A percentile compares a stretch with the other conserved stretches of the same genome.
Conservation (phyloP, 2,329 filamentous ascomycete species). For the Teratosphaeria gauchensis region DNA sequence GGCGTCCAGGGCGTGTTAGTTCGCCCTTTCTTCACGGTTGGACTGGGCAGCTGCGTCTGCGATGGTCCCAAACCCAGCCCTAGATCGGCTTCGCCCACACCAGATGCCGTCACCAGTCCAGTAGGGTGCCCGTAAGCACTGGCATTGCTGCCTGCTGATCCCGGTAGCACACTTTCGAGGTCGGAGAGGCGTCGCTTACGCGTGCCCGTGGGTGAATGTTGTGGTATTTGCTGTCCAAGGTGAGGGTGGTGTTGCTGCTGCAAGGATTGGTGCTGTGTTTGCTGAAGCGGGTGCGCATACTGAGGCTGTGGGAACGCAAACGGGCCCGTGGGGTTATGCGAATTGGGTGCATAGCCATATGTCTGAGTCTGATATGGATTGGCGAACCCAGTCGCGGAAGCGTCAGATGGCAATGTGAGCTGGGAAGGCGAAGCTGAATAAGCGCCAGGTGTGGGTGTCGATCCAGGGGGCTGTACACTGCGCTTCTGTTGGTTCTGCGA, state of each 20-base stretch:
- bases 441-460: conserved; percentile 17
- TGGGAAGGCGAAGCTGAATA: conserved; percentile 31
- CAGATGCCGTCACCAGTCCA: conserved; percentile 15
- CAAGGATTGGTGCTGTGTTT: conserved; percentile 25
- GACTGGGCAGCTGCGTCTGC: conserved; percentile 23
- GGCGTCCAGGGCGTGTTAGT: conserved; percentile 99
- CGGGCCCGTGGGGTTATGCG: conserved; percentile 20
- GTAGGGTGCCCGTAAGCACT: conserved; percentile 19
- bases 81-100: conserved; percentile 8
- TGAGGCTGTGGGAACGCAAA: conserved; percentile 19
- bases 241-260: conserved; percentile 23
- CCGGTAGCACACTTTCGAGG: conserved; percentile 17
- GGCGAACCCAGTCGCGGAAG: conserved; percentile 12
- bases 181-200: conserved; percentile 30
- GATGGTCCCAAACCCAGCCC: conserved; percentile 17
- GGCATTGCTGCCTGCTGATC: conserved; percentile 21
- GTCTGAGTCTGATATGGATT: conserved; percentile 20
- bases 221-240: conserved; percentile 16
- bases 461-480: conserved; percentile 32
- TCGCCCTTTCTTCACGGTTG: conserved; percentile 76
- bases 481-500: conserved; percentile 32
- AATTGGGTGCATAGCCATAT: conserved; percentile 18
- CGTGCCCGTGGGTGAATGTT: conserved; percentile 19
- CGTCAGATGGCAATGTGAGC: conserved; percentile 24
- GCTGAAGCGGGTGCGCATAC: conserved; percentile 19